phyloP scores from a whole-genome alignment of 2,329 filamentous ascomycete genomes.

The Aspergillus unguis region DNA sequence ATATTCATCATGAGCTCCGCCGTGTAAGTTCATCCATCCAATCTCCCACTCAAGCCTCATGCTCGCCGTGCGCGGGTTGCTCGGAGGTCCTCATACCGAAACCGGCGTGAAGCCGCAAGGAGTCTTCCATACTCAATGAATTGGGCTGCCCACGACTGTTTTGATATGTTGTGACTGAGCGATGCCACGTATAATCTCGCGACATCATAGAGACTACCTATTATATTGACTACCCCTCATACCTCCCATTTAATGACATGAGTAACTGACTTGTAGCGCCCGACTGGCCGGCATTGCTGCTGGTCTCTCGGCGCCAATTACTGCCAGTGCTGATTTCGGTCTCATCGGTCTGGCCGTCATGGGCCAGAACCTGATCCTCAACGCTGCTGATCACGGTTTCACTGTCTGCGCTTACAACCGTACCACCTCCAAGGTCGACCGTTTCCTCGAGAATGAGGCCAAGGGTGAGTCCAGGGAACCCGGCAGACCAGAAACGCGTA shows the following conservation, averaged over 20 bases:
- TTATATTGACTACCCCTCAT: not conserved
- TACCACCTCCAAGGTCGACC: conserved; percentile 96
- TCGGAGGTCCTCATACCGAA: not conserved
- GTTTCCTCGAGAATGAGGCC: conserved; percentile 85
- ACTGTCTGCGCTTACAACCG: conserved; percentile 98
- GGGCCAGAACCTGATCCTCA: conserved; percentile 84
- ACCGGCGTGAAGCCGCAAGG: not conserved
- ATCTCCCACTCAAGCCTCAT: not conserved
- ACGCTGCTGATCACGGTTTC: conserved; percentile 88
- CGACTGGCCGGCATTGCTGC: conserved; percentile 72
- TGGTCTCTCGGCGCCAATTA: conserved; percentile 57
- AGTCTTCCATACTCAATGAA: not conserved
- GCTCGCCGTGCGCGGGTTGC: too few species aligned
- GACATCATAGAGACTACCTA: not conserved
- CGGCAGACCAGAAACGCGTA: not conserved
- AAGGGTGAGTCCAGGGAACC: conserved; percentile 56
- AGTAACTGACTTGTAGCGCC: conserved; percentile 55
- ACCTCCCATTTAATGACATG: conserved; percentile 29
- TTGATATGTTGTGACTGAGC: not conserved
- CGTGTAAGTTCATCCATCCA: conserved; percentile 40
- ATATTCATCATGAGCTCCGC: conserved; percentile 40
- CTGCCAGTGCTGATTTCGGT: conserved; percentile 76
- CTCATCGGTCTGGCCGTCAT: conserved; percentile 92
- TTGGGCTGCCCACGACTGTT: not conserved
- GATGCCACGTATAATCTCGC: not conserved